Conservation (phyloP, 106 monocot species). For the Acorus calamus region DNA sequence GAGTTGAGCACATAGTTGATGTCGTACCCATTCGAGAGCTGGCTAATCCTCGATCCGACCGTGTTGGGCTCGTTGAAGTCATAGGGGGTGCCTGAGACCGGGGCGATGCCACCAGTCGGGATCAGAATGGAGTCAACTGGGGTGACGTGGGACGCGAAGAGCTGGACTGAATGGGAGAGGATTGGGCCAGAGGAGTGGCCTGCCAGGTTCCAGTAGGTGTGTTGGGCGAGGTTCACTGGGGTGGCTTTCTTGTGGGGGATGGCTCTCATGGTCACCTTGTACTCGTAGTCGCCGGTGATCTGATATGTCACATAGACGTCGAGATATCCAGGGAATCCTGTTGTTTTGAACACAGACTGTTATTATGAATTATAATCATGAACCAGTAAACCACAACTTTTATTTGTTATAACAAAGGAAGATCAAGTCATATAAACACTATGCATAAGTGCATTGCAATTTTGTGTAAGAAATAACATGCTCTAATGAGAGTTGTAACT, state of each 20-base stretch:
- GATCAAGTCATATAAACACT: no score
- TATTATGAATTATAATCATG: background rate
- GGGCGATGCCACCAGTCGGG: constrained; percentile 6
- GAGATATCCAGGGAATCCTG: constrained; percentile 82
- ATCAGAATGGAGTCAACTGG: background rate
- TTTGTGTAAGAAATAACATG: no score
- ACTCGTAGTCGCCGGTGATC: constrained; percentile 35
- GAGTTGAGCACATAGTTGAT: constrained; percentile 62
- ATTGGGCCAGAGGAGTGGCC: constrained; percentile 37
- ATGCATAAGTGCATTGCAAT: no score
- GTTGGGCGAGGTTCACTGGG: constrained; percentile 67
- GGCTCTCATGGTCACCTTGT: constrained; percentile 37
- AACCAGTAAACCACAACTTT: no score
- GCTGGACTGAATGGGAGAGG: background rate
- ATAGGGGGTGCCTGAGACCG: constrained; percentile 9
- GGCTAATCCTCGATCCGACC: constrained; percentile 29
- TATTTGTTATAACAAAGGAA: no score
- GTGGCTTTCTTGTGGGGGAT: constrained; percentile 32
- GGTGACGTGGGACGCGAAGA: constrained; percentile 6
- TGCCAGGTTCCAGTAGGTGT: constrained; percentile 80
- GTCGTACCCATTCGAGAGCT: constrained; percentile 51
- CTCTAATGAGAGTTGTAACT: no score
- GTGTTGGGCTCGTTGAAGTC: constrained; percentile 4
- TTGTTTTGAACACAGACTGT: background rate
- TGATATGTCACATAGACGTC: constrained; percentile 87